A percentile compares a stretch with the other conserved stretches of the same genome.
These are phyloP conservation scores for Helianthus tuberosus DNA, from an alignment of 129 eudicot species.

Conservation along the genomic window DNA sequence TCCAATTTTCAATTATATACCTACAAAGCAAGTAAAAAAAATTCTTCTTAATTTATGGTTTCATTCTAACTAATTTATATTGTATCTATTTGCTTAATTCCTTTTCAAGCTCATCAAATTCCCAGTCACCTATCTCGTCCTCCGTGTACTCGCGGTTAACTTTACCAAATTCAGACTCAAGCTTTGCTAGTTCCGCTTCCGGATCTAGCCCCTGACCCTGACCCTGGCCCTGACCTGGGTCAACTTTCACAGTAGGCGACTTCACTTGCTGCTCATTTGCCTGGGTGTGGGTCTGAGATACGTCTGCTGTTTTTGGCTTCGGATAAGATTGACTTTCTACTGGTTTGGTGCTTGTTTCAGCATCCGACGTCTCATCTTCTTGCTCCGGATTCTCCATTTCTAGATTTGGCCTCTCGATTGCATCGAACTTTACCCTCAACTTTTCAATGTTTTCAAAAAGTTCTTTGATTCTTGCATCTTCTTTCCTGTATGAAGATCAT, in stretches of 20 bases:
- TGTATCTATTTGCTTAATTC: constrained; percentile 55
- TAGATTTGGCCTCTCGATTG: constrained; percentile 78
- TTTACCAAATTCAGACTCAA: constrained; percentile 89
- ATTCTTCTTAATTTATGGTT: background rate
- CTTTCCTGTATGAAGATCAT: constrained; percentile 53
- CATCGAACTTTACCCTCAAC: constrained; percentile 74
- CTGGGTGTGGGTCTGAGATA: constrained; percentile 23
- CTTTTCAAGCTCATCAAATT: constrained; percentile 90
- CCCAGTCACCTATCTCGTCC: constrained; percentile 87
- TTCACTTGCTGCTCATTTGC: constrained; percentile 34
- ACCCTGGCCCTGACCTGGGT: constrained; percentile 45
- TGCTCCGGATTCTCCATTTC: constrained; percentile 65
- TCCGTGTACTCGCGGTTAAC: constrained; percentile 60
- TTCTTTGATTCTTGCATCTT: constrained; percentile 66
- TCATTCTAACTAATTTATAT: constrained; percentile 9
- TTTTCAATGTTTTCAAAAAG: constrained; percentile 74
- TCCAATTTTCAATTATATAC: too few relatives aligned
- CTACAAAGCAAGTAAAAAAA: too few relatives aligned
- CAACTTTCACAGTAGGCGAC: constrained; percentile 38
- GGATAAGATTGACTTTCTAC: constrained; percentile 21
- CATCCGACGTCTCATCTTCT: constrained; percentile 37
- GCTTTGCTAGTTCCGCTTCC: constrained; percentile 73
- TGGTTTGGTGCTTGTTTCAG: constrained; percentile 41
- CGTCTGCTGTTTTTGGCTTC: constrained; percentile 18
- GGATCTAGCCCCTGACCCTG: constrained; percentile 49